phyloP scores from a whole-genome alignment of 306 rosid genomes.

The Macrotyloma uniflorum region DNA sequence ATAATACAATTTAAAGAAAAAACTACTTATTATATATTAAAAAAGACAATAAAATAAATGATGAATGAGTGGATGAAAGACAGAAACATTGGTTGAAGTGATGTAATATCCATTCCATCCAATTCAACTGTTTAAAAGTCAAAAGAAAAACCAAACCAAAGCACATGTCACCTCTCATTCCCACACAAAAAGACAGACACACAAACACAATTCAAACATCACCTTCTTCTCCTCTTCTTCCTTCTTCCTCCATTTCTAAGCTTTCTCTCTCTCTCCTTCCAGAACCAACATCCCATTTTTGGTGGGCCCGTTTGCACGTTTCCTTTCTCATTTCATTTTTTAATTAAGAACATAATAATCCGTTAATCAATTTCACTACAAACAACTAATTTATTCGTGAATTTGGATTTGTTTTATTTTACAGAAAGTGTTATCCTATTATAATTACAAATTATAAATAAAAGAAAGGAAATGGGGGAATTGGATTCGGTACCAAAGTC shows the following conservation, averaged over 20 bases:
- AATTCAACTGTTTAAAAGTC: neutral
- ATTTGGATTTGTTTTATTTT: neutral
- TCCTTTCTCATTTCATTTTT: neutral
- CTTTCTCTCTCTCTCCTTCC: neutral
- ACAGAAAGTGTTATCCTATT: neutral
- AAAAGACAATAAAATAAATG: neutral
- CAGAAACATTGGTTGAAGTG: neutral
- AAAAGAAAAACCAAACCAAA: neutral
- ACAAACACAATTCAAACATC: neutral
- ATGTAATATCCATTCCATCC: neutral
- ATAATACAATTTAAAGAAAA: too few species aligned
- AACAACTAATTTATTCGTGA: neutral
- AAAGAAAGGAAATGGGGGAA: conserved; percentile 5
- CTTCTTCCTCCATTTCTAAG: neutral
- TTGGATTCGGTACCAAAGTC: conserved; percentile 14
- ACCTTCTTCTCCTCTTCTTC: neutral
- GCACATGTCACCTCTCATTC: neutral
- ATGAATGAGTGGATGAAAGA: neutral
- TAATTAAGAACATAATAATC: neutral
- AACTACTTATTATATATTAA: too few species aligned
- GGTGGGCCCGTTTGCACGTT: neutral
- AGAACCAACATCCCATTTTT: neutral
- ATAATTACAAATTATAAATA: neutral
- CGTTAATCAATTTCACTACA: neutral
- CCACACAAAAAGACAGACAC: neutral